Evolutionary conservation across 2,329 filamentous ascomycete species (phyloP).

Genomic region (Exophiala xenobiotica): DNA sequence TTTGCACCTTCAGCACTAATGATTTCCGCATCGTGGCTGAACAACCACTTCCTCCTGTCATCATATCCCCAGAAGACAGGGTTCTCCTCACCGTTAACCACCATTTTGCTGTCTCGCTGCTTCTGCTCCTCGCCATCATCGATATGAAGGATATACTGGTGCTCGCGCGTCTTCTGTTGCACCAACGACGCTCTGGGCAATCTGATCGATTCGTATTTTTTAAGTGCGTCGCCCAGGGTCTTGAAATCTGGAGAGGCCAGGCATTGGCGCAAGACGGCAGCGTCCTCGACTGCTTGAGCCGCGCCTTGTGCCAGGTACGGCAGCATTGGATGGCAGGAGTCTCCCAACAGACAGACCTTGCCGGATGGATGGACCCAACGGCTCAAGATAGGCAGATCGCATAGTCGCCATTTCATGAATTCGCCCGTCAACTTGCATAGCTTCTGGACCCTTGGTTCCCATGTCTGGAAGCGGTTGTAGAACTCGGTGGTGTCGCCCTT

Average conservation of each 20-base stretch:
- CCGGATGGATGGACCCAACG: constrained; percentile 48
- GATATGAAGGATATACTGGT: constrained; percentile 30
- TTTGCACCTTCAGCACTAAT: background rate
- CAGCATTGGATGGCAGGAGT: constrained; percentile 67
- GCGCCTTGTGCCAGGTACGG: constrained; percentile 68
- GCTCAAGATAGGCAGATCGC: constrained; percentile 57
- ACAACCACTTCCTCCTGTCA: constrained; percentile 1
- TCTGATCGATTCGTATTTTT: constrained; percentile 25
- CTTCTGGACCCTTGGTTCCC: constrained; percentile 40
- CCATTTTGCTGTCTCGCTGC: background rate
- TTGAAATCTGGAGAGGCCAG: background rate
- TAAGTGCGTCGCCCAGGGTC: constrained; percentile 36
- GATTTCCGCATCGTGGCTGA: constrained; percentile 1
- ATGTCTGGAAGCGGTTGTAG: constrained; percentile 36
- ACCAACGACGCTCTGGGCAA: constrained; percentile 23
- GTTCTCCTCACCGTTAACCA: background rate
- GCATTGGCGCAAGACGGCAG: constrained; percentile 37
- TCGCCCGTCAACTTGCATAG: constrained; percentile 45
- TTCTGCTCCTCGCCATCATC: constrained; percentile 4
- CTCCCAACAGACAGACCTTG: constrained; percentile 58
- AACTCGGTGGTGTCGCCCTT: constrained; percentile 39
- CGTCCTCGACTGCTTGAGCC: constrained; percentile 68
- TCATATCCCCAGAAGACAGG: constrained; percentile 1
- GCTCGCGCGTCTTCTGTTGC: constrained; percentile 24
- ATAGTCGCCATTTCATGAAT: constrained; percentile 65